Evolutionary conservation across 352 stramenopile genomes (phyloP), one percentile per base, ranked within the genome.

Genomic region (Pseudoperonospora humuli): DNA sequence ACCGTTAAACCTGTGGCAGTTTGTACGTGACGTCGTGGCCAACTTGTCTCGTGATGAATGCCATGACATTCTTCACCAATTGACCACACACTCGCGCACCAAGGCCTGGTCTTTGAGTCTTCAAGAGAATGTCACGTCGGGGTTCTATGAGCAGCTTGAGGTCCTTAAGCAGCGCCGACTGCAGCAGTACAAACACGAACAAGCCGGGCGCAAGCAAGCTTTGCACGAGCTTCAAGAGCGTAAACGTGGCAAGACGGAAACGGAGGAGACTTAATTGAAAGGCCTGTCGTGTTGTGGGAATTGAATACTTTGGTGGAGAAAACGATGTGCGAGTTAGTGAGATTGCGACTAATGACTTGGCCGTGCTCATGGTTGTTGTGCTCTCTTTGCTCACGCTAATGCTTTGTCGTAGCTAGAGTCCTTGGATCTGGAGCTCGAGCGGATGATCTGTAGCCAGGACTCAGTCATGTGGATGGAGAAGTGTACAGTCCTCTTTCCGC

Each of bases 61-160:
- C n/a, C 48, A 60, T 6, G 72, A 85, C 36, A 54, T 87, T 32
- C 45, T 74, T 26, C 63, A 75, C 21, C 54, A 77, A 33, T 31
- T 87, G 14, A 62, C 74, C 38, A 71, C 40, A 14, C 70, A 86
- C 38, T 51, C 63, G 13, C 44, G 45, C 31, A 69, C 65, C 8
- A 69, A 76, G 32, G 42, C 64, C 20, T 89, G 77, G 77, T 69
- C 64, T 11, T 23, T 64, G n/a, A 58, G 73, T 7, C 63, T 72
- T 9, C 64, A 85, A 45, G 59, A 75, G 5, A 67, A 75, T 35
- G 50, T 89, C 27, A 50, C 54, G 7, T 33, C 39, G 8, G 39
- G 57, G 21, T 47, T 86, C 7, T 33, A 62, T n/a, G 25, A 60
- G 2, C 46, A 64, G 21, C 55, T 84, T 14, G 41, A 61, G 23